phyloP scores from a whole-genome alignment of 2,329 filamentous ascomycete genomes.

The Fusarium sp. region DNA sequence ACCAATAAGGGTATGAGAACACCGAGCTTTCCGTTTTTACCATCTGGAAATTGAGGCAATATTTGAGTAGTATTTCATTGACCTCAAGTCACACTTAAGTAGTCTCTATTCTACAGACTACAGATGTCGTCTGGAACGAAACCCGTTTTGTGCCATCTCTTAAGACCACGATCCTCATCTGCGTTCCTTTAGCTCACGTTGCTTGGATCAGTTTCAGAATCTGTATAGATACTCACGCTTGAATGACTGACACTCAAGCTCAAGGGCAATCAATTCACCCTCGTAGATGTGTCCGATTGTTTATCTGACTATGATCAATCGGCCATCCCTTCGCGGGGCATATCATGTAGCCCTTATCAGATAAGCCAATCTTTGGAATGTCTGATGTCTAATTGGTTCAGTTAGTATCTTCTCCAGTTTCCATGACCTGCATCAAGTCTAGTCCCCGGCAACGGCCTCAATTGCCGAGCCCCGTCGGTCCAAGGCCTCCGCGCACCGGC shows the following conservation, averaged over 20 bases:
- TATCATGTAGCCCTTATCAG: neutral
- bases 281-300: neutral
- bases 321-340: too few species aligned
- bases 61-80: too few species aligned
- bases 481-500: neutral
- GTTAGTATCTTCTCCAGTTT: neutral
- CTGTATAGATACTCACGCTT: too few species aligned
- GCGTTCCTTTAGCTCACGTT: neutral
- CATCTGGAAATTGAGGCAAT: neutral
- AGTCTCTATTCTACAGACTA: neutral
- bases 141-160: neutral
- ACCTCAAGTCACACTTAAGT: neutral
- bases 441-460: neutral
- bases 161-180: neutral
- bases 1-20: neutral
- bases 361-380: neutral
- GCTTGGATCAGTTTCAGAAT: neutral
- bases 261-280: neutral
- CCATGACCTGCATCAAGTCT: neutral
- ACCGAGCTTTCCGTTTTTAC: neutral
- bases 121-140: neutral
- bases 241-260: neutral
- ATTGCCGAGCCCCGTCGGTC: neutral
- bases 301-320: neutral
- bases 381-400: neutral